Percentiles rank a stretch among this genome's conserved stretches.
phyloP scores from a whole-genome alignment of 768 basidiomycete species.

The Suillus hirtellus region DNA sequence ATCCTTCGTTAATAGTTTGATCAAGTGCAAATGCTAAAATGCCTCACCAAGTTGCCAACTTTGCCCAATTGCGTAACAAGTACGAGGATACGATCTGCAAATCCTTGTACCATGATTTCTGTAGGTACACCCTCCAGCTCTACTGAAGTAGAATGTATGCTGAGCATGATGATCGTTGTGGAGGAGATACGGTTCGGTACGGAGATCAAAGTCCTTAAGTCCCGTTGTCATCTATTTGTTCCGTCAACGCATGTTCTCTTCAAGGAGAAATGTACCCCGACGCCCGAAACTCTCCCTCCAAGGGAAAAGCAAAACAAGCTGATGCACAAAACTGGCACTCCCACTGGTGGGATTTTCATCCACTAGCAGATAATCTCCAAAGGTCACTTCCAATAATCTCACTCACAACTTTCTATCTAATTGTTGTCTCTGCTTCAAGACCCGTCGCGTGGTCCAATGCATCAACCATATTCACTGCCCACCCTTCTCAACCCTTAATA shows the following conservation, averaged over 20 bases:
- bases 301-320: constrained; percentile 53
- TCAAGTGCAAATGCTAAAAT: constrained; percentile 16
- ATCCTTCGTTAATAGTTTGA: not conserved
- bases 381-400: constrained; percentile 39
- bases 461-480: constrained; percentile 69
- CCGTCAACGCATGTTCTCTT: constrained; percentile 18
- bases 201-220: not conserved
- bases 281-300: constrained; percentile 40
- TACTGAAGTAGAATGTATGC: constrained; percentile 44
- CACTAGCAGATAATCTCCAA: constrained; percentile 55
- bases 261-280: constrained; percentile 23
- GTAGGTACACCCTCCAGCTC: constrained; percentile 60
- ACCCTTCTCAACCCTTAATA: constrained; percentile 60
- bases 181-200: not conserved
- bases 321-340: constrained; percentile 50
- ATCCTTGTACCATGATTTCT: constrained; percentile 77
- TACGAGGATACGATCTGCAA: constrained; percentile 80
- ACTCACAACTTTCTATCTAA: not conserved
- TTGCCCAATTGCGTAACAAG: constrained; percentile 89
- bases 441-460: constrained; percentile 72
- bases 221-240: constrained; percentile 9
- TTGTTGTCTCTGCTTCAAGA: constrained; percentile 35
- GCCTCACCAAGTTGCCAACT: constrained; percentile 77
- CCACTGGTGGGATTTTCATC: constrained; percentile 75
- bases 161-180: constrained; percentile 21